phyloP scores from a whole-genome alignment of 495 filamentous ascomycete genomes.

The Cladorrhinum samala region DNA sequence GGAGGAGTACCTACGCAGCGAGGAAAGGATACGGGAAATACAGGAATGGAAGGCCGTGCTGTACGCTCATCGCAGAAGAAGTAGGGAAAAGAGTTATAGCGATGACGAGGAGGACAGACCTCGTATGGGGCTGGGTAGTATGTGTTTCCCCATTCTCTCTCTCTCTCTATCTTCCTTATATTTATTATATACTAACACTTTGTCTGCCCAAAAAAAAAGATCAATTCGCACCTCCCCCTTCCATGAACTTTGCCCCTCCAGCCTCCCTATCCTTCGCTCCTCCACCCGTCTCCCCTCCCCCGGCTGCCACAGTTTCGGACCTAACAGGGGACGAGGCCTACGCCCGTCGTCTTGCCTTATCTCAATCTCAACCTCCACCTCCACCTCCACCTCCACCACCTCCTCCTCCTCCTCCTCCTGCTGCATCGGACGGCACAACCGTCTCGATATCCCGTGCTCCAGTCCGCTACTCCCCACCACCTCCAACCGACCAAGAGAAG shows the following conservation, averaged over 20 bases:
- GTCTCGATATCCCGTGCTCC: slow-evolving; percentile 76
- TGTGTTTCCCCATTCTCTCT: slow-evolving; percentile 10
- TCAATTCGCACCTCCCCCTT: slow-evolving; percentile 64
- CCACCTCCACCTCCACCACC: slow-evolving; percentile 28
- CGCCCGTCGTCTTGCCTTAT: slow-evolving; percentile 54
- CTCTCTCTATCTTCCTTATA: not conserved
- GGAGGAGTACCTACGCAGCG: slow-evolving; percentile 78
- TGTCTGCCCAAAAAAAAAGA: slow-evolving; percentile 46
- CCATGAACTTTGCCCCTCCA: slow-evolving; percentile 69
- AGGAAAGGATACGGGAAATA: slow-evolving; percentile 73
- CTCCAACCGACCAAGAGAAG: slow-evolving; percentile 45
- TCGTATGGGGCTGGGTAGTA: slow-evolving; percentile 47
- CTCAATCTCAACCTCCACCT: slow-evolving; percentile 31
- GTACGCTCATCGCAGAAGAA: slow-evolving; percentile 63
- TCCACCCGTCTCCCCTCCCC: slow-evolving; percentile 49
- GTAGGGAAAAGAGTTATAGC: slow-evolving; percentile 41
- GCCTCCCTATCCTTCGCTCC: too few relatives aligned
- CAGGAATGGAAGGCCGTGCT: slow-evolving; percentile 83
- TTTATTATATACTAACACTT: slow-evolving; percentile 17
- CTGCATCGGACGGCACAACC: slow-evolving; percentile 33
- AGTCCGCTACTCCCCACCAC: slow-evolving; percentile 70
- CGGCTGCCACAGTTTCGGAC: slow-evolving; percentile 39
- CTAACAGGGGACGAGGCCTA: slow-evolving; percentile 68
- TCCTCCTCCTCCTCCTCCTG: slow-evolving; percentile 29
- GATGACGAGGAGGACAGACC: slow-evolving; percentile 48